phyloP scores from a whole-genome alignment of 1,139 yeast species.

The Torulaspora globosa region DNA sequence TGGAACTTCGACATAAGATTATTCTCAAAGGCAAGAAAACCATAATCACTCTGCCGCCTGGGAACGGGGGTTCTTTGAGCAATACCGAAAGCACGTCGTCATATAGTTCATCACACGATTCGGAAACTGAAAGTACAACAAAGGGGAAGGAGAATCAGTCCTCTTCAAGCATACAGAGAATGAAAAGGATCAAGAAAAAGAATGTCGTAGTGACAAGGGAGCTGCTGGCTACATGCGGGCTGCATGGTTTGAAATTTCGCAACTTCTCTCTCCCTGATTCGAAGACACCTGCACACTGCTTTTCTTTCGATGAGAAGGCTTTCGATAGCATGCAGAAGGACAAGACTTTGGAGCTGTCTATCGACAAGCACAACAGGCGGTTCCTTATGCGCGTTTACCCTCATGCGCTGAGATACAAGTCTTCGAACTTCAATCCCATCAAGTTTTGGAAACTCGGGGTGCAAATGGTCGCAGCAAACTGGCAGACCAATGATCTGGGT shows the following conservation, averaged over 20 bases:
- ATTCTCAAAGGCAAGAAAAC: constrained; percentile 73
- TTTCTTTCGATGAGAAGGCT: constrained; percentile 76
- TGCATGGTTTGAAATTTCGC: constrained; percentile 68
- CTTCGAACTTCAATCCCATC: constrained; percentile 77
- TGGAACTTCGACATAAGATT: constrained; percentile 60
- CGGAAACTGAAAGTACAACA: constrained; percentile 15
- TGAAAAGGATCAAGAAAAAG: constrained; percentile 27
- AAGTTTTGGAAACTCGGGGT: constrained; percentile 78
- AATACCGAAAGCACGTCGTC: constrained; percentile 20
- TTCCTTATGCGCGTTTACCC: constrained; percentile 87
- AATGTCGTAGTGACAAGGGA: constrained; percentile 45
- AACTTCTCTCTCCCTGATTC: constrained; percentile 86
- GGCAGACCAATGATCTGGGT: constrained; percentile 92
- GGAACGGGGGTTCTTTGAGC: constrained; percentile 13
- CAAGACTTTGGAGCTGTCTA: constrained; percentile 45
- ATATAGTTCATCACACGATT: constrained; percentile 30
- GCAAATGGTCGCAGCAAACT: constrained; percentile 94
- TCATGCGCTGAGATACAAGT: constrained; percentile 65
- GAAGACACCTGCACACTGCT: constrained; percentile 73
- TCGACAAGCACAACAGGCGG: constrained; percentile 72
- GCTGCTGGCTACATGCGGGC: constrained; percentile 61
- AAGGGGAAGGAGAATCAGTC: constrained; percentile 13
- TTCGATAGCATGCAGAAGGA: constrained; percentile 63
- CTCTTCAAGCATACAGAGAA: constrained; percentile 21
- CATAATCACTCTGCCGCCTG: constrained; percentile 22